Base-by-base conservation (phyloP, 257 asterid species). In the Ehretia macrophylla region DNA sequence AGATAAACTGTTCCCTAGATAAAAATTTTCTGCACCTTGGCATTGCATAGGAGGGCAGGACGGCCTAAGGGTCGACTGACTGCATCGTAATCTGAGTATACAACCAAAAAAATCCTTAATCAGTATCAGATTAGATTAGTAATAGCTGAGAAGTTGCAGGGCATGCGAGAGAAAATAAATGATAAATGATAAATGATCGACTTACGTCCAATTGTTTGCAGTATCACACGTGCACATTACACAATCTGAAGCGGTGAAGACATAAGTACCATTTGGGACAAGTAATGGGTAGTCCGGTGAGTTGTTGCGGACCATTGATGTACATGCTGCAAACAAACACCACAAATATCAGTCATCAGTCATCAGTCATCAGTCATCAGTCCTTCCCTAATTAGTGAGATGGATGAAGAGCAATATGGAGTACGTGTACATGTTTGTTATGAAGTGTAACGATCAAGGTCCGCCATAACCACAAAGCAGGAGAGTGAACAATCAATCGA, bases 211-310 rank as follows among this genome's bases (percentile, higher is more conserved):
- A 84, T 67, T 82, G 5, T 56, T 62, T 17, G 90, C 76, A 52
- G 95, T 74, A 66, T 83, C 68, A 57, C 98, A 91, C 12, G 56
- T 74, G 85, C 98, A 91, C 71, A 21, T 60, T 14, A 91, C 87
- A 22, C 98, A 91, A 19, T 72, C 69, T 20, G 64, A 60, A 58
- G 98, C 96, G 47, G 98, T 88, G 84, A 79, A 69, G 51, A 42
- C 68, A 39, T 88, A 88, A 39, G 88, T 74, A 54, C 68, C 80
- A 27, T 85, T 87, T 0, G 92, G 65, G 32, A 88, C 85, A 12
- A 79, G 98, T 55, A 88, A 62, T 48, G 94, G 93, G 72, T 73
- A 77, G 81, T 91, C 96, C 72, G 18, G 35, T 10, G 96, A 88
- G 37, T 1, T 56, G 50, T 68, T 77, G 62, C 32, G 65, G 55